Percentiles rank a stretch among this genome's conserved stretches.
These are phyloP conservation scores for Ceratobasidium sp. DNA, from an alignment of 1,284 basidiomycete genomes.

Conservation along the genomic window DNA sequence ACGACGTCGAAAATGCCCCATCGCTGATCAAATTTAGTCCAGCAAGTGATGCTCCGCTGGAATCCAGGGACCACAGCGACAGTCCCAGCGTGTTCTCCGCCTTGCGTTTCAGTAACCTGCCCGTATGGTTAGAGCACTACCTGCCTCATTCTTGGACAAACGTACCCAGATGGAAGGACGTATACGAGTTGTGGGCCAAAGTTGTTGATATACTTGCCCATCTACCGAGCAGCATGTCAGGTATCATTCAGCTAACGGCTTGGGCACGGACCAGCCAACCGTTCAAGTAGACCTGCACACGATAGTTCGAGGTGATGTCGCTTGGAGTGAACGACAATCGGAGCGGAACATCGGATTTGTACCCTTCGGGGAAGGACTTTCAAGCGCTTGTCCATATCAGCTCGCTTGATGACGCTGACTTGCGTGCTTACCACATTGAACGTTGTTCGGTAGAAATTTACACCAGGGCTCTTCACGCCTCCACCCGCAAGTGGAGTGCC, in stretches of 20 bases:
- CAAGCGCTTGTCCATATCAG: neutral
- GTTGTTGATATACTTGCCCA: slow-evolving; percentile 61
- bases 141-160: neutral
- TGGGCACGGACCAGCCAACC: slow-evolving; percentile 56
- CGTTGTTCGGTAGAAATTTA: slow-evolving; percentile 79
- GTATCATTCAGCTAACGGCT: neutral
- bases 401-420: neutral
- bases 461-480: slow-evolving; percentile 62
- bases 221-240: slow-evolving; percentile 7
- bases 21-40: slow-evolving; percentile 56
- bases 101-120: slow-evolving; percentile 55
- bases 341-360: slow-evolving; percentile 55
- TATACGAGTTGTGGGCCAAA: slow-evolving; percentile 60
- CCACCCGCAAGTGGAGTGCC: slow-evolving; percentile 66
- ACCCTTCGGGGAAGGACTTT: slow-evolving; percentile 5
- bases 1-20: slow-evolving; percentile 55
- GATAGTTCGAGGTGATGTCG: slow-evolving; percentile 57
- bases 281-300: slow-evolving; percentile 61
- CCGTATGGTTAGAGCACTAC: neutral
- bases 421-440: slow-evolving; percentile 57
- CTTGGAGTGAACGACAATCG: slow-evolving; percentile 58
- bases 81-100: slow-evolving; percentile 58
- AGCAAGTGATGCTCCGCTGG: slow-evolving; percentile 54
- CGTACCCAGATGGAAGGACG: slow-evolving; percentile 59
- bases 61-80: slow-evolving; percentile 60